These are phyloP conservation scores for Theobroma grandiflorum DNA, from an alignment of 441 rosid genomes.

Conservation along the genomic window DNA sequence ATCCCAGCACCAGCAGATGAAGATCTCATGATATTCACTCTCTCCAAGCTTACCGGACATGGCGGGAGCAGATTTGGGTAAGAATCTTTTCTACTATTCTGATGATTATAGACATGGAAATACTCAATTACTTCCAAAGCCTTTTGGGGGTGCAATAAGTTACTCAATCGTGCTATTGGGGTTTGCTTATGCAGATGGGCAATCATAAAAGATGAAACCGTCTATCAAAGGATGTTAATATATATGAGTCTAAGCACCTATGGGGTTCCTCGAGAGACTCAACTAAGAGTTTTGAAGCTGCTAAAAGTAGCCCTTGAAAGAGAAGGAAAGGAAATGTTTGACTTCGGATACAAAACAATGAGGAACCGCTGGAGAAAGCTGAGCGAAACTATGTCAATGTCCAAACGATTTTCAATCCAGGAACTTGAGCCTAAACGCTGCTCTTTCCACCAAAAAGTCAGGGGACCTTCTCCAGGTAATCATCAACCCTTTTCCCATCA, in stretches of 20 bases:
- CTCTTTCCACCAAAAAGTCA: slow-evolving; percentile 38
- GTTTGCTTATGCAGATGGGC: slow-evolving; percentile 52
- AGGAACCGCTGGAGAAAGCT: slow-evolving; percentile 53
- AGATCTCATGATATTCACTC: slow-evolving; percentile 58
- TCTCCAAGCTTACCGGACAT: slow-evolving; percentile 83
- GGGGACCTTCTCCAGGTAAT: slow-evolving; percentile 55
- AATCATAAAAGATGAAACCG: slow-evolving; percentile 55
- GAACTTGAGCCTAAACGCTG: slow-evolving; percentile 44
- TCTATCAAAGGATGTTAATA: slow-evolving; percentile 44
- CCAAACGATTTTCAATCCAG: slow-evolving; percentile 54
- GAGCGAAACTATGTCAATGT: slow-evolving; percentile 31
- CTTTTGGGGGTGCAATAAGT: not conserved
- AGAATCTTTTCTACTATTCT: not conserved
- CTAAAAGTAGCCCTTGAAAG: slow-evolving; percentile 43
- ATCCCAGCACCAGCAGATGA: slow-evolving; percentile 58
- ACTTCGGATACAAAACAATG: slow-evolving; percentile 54
- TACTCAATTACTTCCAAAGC: not conserved
- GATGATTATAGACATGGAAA: not conserved
- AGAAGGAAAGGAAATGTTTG: slow-evolving; percentile 39
- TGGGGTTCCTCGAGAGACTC: slow-evolving; percentile 54
- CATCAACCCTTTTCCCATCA: not conserved
- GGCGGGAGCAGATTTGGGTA: slow-evolving; percentile 82
- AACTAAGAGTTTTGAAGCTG: slow-evolving; percentile 55
- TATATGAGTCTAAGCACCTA: slow-evolving; percentile 28
- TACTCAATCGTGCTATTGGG: not conserved